Conservation (phyloP, 2,329 filamentous ascomycete genomes). For the Penicillium sp. region DNA sequence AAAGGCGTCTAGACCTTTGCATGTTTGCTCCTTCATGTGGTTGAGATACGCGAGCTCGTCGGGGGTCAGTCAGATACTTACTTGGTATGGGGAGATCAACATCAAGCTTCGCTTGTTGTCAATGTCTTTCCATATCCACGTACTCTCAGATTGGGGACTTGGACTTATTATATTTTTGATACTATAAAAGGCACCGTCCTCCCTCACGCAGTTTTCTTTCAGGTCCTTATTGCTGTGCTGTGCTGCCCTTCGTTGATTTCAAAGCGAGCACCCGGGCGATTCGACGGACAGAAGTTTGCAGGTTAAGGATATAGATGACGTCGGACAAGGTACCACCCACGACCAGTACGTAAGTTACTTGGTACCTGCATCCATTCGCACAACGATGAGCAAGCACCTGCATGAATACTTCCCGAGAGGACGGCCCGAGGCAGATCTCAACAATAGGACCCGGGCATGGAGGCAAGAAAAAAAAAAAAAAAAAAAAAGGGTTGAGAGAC, state of each 20-base stretch:
- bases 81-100: neutral
- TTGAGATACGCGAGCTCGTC: neutral
- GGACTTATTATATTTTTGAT: neutral
- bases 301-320: neutral
- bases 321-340: neutral
- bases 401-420: neutral
- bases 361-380: neutral
- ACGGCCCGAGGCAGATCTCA: neutral
- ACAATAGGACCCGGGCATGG: too few relatives aligned
- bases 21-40: neutral
- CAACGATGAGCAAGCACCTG: neutral
- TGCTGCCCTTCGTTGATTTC: too few relatives aligned
- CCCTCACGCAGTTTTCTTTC: too few relatives aligned
- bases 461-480: neutral
- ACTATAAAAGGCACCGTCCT: too few relatives aligned
- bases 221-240: too few relatives aligned
- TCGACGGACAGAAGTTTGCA: neutral
- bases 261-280: too few relatives aligned
- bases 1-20: constrained; percentile 10
- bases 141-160: neutral
- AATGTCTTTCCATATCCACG: too few relatives aligned
- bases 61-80: neutral
- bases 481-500: neutral
- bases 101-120: neutral
- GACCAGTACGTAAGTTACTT: neutral